Evolutionary conservation across 2,329 filamentous ascomycete genomes (phyloP).

Genomic region (Blumeria hordei): DNA sequence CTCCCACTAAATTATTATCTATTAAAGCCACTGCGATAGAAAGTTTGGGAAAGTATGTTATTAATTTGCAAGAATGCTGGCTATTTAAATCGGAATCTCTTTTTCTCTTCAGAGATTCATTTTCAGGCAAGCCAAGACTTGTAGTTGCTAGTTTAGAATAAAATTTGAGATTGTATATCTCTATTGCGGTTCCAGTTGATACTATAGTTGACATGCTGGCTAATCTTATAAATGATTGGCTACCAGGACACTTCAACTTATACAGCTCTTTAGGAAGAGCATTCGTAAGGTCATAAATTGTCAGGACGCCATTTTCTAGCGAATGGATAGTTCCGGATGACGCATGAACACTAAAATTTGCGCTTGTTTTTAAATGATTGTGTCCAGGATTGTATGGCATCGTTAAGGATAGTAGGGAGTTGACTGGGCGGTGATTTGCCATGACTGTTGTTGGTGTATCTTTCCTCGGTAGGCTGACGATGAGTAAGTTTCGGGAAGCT

Average conservation of each 20-base stretch:
- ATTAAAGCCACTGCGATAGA: constrained; percentile 40
- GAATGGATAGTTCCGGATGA: constrained; percentile 39
- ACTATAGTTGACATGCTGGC: constrained; percentile 42
- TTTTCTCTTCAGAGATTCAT: constrained; percentile 11
- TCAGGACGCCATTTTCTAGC: constrained; percentile 27
- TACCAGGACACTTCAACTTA: constrained; percentile 23
- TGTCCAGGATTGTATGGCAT: constrained; percentile 4
- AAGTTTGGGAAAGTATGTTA: constrained; percentile 38
- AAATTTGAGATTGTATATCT: constrained; percentile 46
- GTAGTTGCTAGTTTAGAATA: constrained; percentile 23
- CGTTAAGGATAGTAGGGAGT: constrained; percentile 10
- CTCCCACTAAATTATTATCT: constrained; percentile 38
- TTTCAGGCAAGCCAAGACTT: constrained; percentile 9
- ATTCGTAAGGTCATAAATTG: constrained; percentile 37
- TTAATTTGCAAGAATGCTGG: constrained; percentile 19
- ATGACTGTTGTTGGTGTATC: constrained; percentile 4
- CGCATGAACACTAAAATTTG: constrained; percentile 31
- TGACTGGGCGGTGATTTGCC: constrained; percentile 9
- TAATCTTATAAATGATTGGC: constrained; percentile 39
- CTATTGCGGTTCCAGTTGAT: constrained; percentile 29
- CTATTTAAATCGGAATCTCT: constrained; percentile 2
- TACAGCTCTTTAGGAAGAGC: constrained; percentile 36
- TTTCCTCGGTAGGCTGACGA: constrained; percentile 12
- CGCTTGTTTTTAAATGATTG: background rate
- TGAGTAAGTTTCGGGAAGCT: constrained; percentile 10